A percentile compares a stretch with the other conserved stretches of the same genome.
phyloP scores from a whole-genome alignment of 192 early-diverging fungal species.

The Coemansia sp. region DNA sequence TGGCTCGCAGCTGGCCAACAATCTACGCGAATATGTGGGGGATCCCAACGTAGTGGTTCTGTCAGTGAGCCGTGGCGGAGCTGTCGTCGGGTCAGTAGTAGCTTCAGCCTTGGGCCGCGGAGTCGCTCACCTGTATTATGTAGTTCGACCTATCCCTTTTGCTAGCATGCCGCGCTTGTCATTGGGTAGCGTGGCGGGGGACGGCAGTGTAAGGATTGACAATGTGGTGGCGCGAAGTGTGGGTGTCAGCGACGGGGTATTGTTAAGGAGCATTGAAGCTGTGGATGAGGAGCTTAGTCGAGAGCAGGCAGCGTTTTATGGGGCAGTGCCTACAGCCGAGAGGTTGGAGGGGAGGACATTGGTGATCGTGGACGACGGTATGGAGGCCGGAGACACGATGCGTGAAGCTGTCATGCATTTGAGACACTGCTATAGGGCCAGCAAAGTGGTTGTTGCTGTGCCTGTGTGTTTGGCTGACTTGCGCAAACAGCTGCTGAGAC shows the following conservation, averaged over 20 bases:
- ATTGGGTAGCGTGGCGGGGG: constrained; percentile 55
- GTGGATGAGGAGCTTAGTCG: constrained; percentile 21
- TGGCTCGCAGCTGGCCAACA: constrained; percentile 39
- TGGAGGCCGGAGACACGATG: constrained; percentile 56
- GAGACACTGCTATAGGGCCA: constrained; percentile 34
- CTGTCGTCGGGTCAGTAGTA: constrained; percentile 39
- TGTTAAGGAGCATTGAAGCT: constrained; percentile 17
- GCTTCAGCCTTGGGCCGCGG: constrained; percentile 24
- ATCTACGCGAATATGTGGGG: constrained; percentile 34
- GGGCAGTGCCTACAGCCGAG: not conserved
- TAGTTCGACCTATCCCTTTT: constrained; percentile 41
- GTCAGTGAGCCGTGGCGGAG: constrained; percentile 55
- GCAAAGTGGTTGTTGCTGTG: constrained; percentile 46
- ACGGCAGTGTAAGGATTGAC: constrained; percentile 54
- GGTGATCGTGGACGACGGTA: constrained; percentile 54
- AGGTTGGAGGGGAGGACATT: constrained; percentile 34
- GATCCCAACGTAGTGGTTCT: constrained; percentile 33
- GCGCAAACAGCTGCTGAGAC: constrained; percentile 43
- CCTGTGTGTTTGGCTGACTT: constrained; percentile 57
- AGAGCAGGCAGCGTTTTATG: constrained; percentile 36
- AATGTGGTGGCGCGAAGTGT: constrained; percentile 38
- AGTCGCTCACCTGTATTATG: constrained; percentile 45
- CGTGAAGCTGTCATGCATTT: constrained; percentile 55
- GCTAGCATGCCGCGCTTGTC: constrained; percentile 42
- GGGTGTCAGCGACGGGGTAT: constrained; percentile 13